Percentiles rank a stretch among this genome's conserved stretches.
These are phyloP conservation scores for Talaromyces rugulosus DNA, from an alignment of 2,329 filamentous ascomycete genomes.

Conservation along the genomic window DNA sequence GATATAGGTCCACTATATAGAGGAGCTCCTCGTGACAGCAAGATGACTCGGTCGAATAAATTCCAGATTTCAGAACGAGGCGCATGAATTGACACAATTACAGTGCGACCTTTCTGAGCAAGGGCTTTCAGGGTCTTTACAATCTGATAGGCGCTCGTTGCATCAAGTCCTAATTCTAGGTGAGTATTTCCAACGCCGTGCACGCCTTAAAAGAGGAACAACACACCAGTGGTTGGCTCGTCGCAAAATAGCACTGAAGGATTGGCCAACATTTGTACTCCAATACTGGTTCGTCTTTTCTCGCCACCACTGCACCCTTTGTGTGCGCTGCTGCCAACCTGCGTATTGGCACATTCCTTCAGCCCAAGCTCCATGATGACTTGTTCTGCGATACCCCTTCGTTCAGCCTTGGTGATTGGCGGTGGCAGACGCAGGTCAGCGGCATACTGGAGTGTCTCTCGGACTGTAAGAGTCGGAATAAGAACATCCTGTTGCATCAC, in stretches of 20 bases:
- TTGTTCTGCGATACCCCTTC: conserved; percentile 64
- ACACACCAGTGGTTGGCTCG: conserved; percentile 66
- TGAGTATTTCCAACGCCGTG: not conserved
- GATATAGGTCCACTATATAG: conserved; percentile 62
- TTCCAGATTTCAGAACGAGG: conserved; percentile 76
- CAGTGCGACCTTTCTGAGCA: conserved; percentile 63
- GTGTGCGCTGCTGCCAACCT: conserved; percentile 66
- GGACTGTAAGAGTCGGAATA: conserved; percentile 67
- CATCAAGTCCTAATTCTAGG: conserved; percentile 52
- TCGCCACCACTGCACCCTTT: conserved; percentile 76
- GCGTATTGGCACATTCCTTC: conserved; percentile 72
- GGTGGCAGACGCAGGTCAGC: conserved; percentile 67
- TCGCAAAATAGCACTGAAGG: conserved; percentile 74
- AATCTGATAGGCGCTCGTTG: conserved; percentile 71
- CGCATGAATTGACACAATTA: conserved; percentile 73
- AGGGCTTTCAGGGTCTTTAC: conserved; percentile 66
- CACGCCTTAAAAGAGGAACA: not conserved
- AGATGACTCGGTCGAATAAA: conserved; percentile 67
- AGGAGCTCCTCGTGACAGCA: conserved; percentile 63
- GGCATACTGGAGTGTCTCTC: conserved; percentile 70
- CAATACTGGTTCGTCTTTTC: conserved; percentile 71
- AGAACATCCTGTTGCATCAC: conserved; percentile 72
- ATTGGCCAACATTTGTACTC: conserved; percentile 74
- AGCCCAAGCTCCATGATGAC: conserved; percentile 71
- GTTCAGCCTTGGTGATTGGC: conserved; percentile 56